Evolutionary conservation across 2,329 filamentous ascomycete species (phyloP), one percentile per base, ranked within the genome.

Genomic region (Pseudopyricularia javanii): DNA sequence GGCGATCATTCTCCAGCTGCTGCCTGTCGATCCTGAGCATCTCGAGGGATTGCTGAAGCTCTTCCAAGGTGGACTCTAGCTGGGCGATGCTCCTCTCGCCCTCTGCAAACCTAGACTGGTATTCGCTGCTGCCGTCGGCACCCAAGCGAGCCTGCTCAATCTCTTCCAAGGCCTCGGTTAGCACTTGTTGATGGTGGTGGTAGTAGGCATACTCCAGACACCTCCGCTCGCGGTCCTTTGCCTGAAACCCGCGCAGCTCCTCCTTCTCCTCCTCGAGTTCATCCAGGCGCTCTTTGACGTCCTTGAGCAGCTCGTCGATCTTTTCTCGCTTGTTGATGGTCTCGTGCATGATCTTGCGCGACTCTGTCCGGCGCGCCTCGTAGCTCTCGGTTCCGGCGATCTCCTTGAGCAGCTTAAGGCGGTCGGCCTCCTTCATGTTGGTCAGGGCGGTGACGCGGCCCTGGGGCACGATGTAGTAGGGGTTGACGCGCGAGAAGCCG

Each of bases 331-430:
- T 97, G 70, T 90, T 94, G 67, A 91, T 90, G 15, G 93, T 97
- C 59, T 98, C 93, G 56, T 83, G 82, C 88, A 98, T 95, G 61
- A 98, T 95, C 71, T 95, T 96, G 59, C 95, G 73, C 47, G 89
- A 95, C 67, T 98, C 91, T 28, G 88, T 79, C 56, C 94, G 83
- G 54, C 91, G 85, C 52, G 88, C 86, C 69, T 98, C 93, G 69
- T 98, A 98, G 47, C 96, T 90, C 62, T 96, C 90, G 7, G 93
- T 98, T 56, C 93, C 93, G 1, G 93, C 93, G n/a, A 98, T 93
- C 64, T 97, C 93, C 69, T 98, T 98, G 56, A 98, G 72, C 55
- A 98, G 74, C 59, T 86, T 91, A 57, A 98, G 71, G 51, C 93
- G 82, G 66, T 61, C 91, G 1, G 84, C 83, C 66, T 98, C 93